Evolutionary conservation across 768 basidiomycete genomes (phyloP).

Genomic region (Gyrodon lividus): DNA sequence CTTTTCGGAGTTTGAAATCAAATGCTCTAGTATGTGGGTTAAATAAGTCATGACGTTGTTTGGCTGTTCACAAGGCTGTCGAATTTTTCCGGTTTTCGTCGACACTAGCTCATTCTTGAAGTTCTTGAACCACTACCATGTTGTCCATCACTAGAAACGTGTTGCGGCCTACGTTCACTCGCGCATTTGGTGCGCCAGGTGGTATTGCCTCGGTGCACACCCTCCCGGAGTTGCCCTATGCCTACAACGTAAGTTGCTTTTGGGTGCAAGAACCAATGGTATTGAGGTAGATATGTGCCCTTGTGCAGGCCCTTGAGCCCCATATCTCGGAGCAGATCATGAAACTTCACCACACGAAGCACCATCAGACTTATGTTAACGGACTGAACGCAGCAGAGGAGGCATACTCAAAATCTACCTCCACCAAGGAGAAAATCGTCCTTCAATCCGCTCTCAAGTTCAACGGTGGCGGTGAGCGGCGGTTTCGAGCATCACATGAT

Average conservation of each 20-base stretch:
- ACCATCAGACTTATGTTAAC: constrained; percentile 91
- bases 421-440: constrained; percentile 73
- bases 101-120: constrained; percentile 1
- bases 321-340: constrained; percentile 91
- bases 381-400: constrained; percentile 93
- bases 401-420: constrained; percentile 61
- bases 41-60: constrained; percentile 3
- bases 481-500: neutral
- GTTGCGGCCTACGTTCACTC: constrained; percentile 44
- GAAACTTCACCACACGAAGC: constrained; percentile 90
- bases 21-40: neutral
- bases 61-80: neutral
- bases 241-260: constrained; percentile 59
- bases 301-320: constrained; percentile 79
- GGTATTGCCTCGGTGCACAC: constrained; percentile 57
- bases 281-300: constrained; percentile 1
- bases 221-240: constrained; percentile 77
- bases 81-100: neutral
- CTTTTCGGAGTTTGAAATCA: neutral
- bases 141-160: constrained; percentile 45
- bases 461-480: constrained; percentile 81
- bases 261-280: neutral
- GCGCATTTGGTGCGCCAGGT: constrained; percentile 43
- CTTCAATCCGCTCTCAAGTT: constrained; percentile 94
- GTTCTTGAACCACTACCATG: constrained; percentile 39